Evolutionary conservation across 2,329 filamentous ascomycete species (phyloP), one percentile per base, ranked within the genome.

Genomic region (Rhytidhysteron rufulum): DNA sequence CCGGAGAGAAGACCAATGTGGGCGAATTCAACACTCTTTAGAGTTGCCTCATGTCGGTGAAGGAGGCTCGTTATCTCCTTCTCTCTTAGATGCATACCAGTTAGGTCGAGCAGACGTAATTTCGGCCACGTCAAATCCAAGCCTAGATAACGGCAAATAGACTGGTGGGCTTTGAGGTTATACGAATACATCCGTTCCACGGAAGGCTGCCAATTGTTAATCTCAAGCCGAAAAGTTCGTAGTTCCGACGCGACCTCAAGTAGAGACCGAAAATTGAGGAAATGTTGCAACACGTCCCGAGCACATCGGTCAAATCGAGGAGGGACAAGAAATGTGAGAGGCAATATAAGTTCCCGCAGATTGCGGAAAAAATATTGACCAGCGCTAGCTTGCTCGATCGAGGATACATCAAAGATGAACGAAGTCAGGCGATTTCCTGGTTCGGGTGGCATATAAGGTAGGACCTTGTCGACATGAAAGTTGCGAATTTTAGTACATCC

Each of bases 401-500:
- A 34, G 4, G 46, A 36, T n/a, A 56, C 49, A 3, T 45, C 39
- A 41, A 58, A 58, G n/a, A 50, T 39, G 20, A 31, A 33, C 4
- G 54, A 35, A 6, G 48, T 49, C 37, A 58, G 47, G 16, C 47
- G 43, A 0, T 43, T 51, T 3, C 45, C 45, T n/a, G n/a, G n/a
- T 4, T 27, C 21, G 2, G 15, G 27, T 5, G 11, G 38, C n/a
- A 10, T n/a, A 21, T 30, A 7, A 35, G 19, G 33, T 24, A 3
- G 41, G 8, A 30, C 5, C 5, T 35, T 8, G n/a, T 48, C 34
- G 10, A 53, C 42, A 5, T 33, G 49, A 17, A 61, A 50, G 16
- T 55, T 45, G 17, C 44, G 49, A 16, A 63, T 47, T 10, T 51
- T 50, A 16, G 48, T 24, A 31, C 54, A 58, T 19, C 49, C 39